Evolutionary conservation across 2,329 filamentous ascomycete species (phyloP).

Genomic region (Aspergillus quadrilineatus): DNA sequence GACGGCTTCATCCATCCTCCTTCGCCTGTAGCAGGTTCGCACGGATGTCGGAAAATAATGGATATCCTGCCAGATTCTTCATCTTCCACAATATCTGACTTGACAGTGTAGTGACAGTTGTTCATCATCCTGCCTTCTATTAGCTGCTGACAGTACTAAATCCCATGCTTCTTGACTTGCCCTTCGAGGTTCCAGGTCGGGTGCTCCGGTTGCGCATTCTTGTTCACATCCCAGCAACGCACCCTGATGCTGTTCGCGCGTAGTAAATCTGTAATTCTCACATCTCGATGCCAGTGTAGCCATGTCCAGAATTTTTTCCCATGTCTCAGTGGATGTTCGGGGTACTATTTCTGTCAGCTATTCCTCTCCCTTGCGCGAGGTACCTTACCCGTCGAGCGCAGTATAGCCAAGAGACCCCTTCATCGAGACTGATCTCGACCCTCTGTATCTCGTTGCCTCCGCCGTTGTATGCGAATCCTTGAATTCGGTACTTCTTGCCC

Average conservation of each 20-base stretch:
- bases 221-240: constrained; percentile 51
- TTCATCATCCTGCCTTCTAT: constrained; percentile 51
- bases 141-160: neutral
- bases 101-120: constrained; percentile 52
- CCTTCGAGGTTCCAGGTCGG: constrained; percentile 47
- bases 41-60: constrained; percentile 49
- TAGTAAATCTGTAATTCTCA: constrained; percentile 47
- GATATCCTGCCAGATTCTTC: constrained; percentile 30
- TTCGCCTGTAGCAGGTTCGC: constrained; percentile 44
- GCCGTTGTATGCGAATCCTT: constrained; percentile 53
- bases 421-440: constrained; percentile 52
- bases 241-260: constrained; percentile 46
- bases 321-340: constrained; percentile 51
- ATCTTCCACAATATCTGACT: constrained; percentile 38
- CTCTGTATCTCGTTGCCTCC: constrained; percentile 51
- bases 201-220: constrained; percentile 51
- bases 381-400: constrained; percentile 39
- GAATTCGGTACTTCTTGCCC: constrained; percentile 45
- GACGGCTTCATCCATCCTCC: constrained; percentile 55
- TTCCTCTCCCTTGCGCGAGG: neutral
- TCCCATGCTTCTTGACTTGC: neutral
- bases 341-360: constrained; percentile 34
- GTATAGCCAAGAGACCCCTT: constrained; percentile 50
- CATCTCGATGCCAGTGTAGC: constrained; percentile 54
- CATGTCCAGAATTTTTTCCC: constrained; percentile 57